Percentiles rank a stretch among this genome's conserved stretches.
These are phyloP conservation scores for Circinella umbellata DNA, from an alignment of 371 early-diverging fungal genomes.

Conservation along the genomic window DNA sequence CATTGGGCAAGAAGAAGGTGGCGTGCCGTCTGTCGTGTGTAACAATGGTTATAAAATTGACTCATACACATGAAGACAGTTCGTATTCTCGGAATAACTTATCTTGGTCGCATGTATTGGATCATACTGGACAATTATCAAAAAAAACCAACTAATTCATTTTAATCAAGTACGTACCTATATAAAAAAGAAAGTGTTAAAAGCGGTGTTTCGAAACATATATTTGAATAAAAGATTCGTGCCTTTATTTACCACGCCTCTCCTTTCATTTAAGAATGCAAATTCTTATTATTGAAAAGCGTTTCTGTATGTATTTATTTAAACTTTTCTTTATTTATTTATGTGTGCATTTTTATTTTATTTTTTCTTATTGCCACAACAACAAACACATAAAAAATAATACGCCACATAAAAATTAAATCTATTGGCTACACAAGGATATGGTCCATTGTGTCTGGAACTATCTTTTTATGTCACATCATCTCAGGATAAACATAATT, in stretches of 20 bases:
- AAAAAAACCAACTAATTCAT: not conserved
- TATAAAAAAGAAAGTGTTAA: too few relatives aligned
- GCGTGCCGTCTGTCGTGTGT: not conserved
- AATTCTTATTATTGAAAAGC: too few relatives aligned
- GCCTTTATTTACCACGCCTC: not conserved
- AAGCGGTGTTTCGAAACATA: too few relatives aligned
- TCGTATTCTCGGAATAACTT: constrained; percentile 12
- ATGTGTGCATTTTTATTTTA: too few relatives aligned
- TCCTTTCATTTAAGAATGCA: too few relatives aligned
- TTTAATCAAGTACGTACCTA: constrained; percentile 5
- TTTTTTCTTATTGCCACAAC: too few relatives aligned
- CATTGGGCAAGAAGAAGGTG: not conserved
- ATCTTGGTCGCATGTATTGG: constrained; percentile 12
- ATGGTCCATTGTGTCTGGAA: constrained; percentile 7
- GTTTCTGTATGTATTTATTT: too few relatives aligned
- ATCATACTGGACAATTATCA: not conserved
- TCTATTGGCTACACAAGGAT: too few relatives aligned
- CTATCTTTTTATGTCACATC: constrained; percentile 11
- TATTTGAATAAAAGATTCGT: too few relatives aligned
- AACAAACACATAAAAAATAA: too few relatives aligned
- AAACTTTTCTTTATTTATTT: too few relatives aligned
- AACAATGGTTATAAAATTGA: not conserved
- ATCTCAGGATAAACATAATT: constrained; percentile 1
- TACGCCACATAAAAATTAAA: too few relatives aligned
- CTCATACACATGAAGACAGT: not conserved